Evolutionary conservation across 176 grass and related monocot species (phyloP), one percentile per base, ranked within the genome.

Genomic region (Zoysia pacifica): DNA sequence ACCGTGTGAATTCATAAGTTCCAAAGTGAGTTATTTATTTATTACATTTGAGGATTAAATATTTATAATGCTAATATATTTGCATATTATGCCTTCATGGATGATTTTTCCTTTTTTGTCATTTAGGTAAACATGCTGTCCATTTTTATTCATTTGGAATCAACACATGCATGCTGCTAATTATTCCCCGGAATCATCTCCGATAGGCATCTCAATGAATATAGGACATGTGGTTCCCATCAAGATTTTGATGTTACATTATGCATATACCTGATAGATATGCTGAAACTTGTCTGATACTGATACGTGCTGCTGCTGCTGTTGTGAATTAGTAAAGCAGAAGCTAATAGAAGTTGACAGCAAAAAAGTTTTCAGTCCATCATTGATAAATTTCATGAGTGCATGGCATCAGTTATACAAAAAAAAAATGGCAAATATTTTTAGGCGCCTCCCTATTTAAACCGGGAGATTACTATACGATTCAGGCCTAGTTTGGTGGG

Each of bases 161-260:
- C 53, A 20, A 59, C 61, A 86, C 79, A 82, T 78, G 87, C 70
- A 65, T 71, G 45, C 45, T 48, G 65, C 54, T 64, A 12, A 36
- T 74, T 60, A 70, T 88, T 79, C 51, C 43, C 42, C 4, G 67
- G 78, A 82, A 89, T 82, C 78, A 16, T 73, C 70, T 86, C 62
- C 45, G 61, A 37, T 39, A 72, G 81, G 82, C 82, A 81, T 85
- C 72, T 77, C 48, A 46, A 37, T 72, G 78, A 89, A 67, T 72
- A 67, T 67, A 18, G 37, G 82, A 81, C 67, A 75, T 66, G 43
- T 80, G 56, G 16, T 89, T 77, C 76, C 48, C 77, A 77, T 89
- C 72, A 71, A 66, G 82, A 81, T 85, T 66, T 81, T 77, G 49
- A 77, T 85, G 78, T 67, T 76, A 40, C 78, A 44, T 18, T 55